Evolutionary conservation across 768 basidiomycete genomes (phyloP).

Genomic region (Melanogaster broomeanus): DNA sequence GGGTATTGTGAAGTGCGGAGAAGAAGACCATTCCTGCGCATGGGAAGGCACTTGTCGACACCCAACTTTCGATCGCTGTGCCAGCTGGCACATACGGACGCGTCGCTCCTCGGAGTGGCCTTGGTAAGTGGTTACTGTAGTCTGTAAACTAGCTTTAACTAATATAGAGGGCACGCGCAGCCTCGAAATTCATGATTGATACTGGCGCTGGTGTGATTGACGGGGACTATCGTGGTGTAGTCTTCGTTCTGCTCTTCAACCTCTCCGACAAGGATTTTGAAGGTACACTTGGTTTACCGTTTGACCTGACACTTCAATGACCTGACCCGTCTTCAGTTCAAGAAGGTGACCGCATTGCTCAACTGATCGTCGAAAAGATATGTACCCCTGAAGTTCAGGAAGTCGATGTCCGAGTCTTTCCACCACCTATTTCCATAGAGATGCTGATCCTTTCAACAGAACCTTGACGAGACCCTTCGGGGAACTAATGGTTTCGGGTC

Average conservation of each 20-base stretch:
- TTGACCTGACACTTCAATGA: neutral
- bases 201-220: constrained; percentile 98
- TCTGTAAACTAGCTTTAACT: neutral
- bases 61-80: constrained; percentile 91
- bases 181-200: constrained; percentile 96
- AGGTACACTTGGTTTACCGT: constrained; percentile 43
- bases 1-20: constrained; percentile 63
- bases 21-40: constrained; percentile 79
- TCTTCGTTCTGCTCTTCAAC: constrained; percentile 94
- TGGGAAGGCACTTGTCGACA: constrained; percentile 90
- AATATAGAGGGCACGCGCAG: constrained; percentile 42
- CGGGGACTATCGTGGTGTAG: constrained; percentile 90
- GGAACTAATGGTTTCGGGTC: constrained; percentile 92
- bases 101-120: constrained; percentile 92
- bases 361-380: constrained; percentile 91
- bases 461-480: constrained; percentile 82
- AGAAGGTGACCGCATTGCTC: constrained; percentile 94
- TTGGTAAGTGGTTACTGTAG: constrained; percentile 58
- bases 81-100: constrained; percentile 95
- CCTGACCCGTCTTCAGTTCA: constrained; percentile 54
- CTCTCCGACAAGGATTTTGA: constrained; percentile 87
- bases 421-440: neutral
- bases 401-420: constrained; percentile 64
- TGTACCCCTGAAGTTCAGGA: constrained; percentile 83
- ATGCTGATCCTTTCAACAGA: constrained; percentile 42